Base-by-base conservation (phyloP, 805 yeast genomes). In the Myxozyma udenii region DNA sequence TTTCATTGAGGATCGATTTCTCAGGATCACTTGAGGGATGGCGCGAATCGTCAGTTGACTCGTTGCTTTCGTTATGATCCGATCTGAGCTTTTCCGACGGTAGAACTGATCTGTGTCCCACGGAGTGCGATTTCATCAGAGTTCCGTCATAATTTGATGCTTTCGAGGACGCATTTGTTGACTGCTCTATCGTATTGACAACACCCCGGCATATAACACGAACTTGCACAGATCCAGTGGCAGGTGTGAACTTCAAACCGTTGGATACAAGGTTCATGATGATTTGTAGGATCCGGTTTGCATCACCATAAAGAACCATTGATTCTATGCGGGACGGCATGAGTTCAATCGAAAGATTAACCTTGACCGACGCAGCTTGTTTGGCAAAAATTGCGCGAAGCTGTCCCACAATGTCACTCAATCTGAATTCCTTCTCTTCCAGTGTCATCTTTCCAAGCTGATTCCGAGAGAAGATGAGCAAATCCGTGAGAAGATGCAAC, bases 261-360 rank as follows among this genome's bases (percentile, higher is more conserved):
- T 93, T 91, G 16, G 95, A 84, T 7, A 91, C 93, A 49, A 93
- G 73, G 63, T 93, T 93, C 90, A 91, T 89, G 4, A 91, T 83
- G 44, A 93, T 84, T 67, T 91, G 98, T 50, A 87, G 80, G 38
- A 93, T 86, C 65, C 98, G 75, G 67, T 88, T 89, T 6, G 93
- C 81, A 68, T 91, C 98, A 1, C 96, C 98, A 68, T 75, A 80
- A 5, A 91, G 70, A 1, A 87, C 77, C 74, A 85, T 77, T 85
- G 74, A 45, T 79, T 69, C 12, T 71, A 68, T 51, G 2, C 58
- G 59, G 5, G 47, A 48, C 4, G 96, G 95, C 33, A 62, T 75
- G 14, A 89, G 66, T 0, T 74, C 67, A n/a, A 88, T 78, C 2
- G 78, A 71, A 43, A 89, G 73, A 54, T 78, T 76, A 12, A 89